These are phyloP conservation scores for Antarctomyces pellizariae DNA, from an alignment of 495 filamentous ascomycete genomes.

Conservation along the genomic window DNA sequence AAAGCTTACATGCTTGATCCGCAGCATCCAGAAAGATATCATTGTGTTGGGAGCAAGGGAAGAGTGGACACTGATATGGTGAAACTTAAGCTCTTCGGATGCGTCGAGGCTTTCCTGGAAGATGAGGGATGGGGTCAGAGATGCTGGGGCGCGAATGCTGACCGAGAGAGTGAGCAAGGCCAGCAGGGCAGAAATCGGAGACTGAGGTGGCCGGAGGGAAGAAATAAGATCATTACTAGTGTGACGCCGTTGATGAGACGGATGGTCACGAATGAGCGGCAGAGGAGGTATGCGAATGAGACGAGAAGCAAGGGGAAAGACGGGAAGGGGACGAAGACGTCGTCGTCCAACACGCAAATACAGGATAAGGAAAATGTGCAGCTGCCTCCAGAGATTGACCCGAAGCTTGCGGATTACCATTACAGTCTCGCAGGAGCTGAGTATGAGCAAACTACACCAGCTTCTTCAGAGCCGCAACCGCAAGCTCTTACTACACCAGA, in stretches of 20 bases:
- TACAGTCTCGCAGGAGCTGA: constrained; percentile 6
- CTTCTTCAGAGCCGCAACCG: not conserved
- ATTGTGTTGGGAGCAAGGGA: constrained; percentile 34
- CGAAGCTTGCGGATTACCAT: constrained; percentile 6
- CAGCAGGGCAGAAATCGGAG: too few relatives aligned
- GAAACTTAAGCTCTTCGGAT: constrained; percentile 34
- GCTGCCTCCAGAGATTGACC: constrained; percentile 8
- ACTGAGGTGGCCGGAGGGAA: too few relatives aligned
- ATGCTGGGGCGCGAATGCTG: constrained; percentile 29
- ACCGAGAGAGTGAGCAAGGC: constrained; percentile 20
- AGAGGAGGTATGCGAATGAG: constrained; percentile 35
- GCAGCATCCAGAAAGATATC: constrained; percentile 27
- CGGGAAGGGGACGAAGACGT: not conserved
- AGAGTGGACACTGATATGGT: constrained; percentile 37
- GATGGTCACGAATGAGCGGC: constrained; percentile 42
- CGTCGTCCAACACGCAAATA: not conserved
- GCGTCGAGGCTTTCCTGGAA: constrained; percentile 32
- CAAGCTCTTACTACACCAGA: not conserved
- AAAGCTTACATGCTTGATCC: constrained; percentile 38
- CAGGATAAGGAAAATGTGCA: constrained; percentile 2
- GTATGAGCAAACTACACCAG: too few relatives aligned
- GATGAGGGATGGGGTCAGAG: constrained; percentile 29
- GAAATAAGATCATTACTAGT: constrained; percentile 22
- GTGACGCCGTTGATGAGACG: constrained; percentile 33
- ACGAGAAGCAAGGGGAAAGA: constrained; percentile 19